phyloP scores from a whole-genome alignment of 805 yeast species.

The Saccharomycopsis oosterbeekiorum region DNA sequence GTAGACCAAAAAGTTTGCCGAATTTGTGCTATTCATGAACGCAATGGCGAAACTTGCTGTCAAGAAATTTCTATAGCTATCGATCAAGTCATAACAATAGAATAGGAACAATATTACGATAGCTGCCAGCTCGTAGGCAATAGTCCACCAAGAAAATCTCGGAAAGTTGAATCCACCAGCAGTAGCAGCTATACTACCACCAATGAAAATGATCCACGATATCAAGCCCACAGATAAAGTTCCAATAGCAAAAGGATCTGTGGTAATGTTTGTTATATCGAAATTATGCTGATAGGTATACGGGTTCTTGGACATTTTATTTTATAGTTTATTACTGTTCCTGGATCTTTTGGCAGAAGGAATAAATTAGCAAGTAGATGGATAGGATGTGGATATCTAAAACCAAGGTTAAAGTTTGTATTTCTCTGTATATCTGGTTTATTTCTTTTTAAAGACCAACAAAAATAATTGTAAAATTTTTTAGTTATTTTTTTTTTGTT shows the following conservation, averaged over 20 bases:
- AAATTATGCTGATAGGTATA: conserved; percentile 24
- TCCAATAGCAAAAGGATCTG: conserved; percentile 84
- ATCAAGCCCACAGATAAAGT: conserved; percentile 64
- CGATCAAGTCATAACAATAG: conserved; percentile 54
- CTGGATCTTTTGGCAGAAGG: too few species aligned
- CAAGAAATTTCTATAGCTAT: conserved; percentile 49
- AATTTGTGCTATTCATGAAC: conserved; percentile 74
- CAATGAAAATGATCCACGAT: conserved; percentile 84
- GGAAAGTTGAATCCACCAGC: conserved; percentile 40
- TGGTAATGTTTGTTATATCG: conserved; percentile 41
- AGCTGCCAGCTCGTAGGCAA: conserved; percentile 65
- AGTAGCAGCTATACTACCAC: conserved; percentile 60
- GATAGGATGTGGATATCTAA: too few species aligned
- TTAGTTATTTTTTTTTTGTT: too few species aligned
- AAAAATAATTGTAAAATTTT: too few species aligned
- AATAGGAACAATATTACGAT: conserved; percentile 40
- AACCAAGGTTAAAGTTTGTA: too few species aligned
- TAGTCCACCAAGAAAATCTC: conserved; percentile 92
- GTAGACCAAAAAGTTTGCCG: conserved; percentile 74
- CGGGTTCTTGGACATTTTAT: conserved; percentile 17
- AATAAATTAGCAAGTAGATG: too few species aligned
- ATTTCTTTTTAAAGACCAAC: too few species aligned
- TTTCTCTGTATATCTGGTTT: too few species aligned
- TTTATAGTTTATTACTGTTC: not conserved
- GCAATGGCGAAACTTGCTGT: conserved; percentile 46